Evolutionary conservation across 2,329 filamentous ascomycete genomes (phyloP).

Genomic region (Didymella pinodella): DNA sequence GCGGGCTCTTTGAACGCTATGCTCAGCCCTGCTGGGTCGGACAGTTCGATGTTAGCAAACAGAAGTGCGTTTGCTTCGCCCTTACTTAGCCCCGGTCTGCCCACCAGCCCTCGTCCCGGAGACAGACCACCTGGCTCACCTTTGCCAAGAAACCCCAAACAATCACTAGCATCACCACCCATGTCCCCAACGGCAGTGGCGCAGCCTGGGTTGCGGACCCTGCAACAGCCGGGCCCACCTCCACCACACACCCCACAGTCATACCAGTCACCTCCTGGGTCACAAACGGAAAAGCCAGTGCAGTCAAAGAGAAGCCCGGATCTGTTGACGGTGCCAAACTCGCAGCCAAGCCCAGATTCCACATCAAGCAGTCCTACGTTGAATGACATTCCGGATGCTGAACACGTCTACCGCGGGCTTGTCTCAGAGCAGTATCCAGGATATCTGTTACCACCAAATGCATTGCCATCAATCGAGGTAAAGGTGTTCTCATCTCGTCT

Average conservation of each 20-base stretch:
- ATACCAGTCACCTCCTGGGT: conserved; percentile 62
- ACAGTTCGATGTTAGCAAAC: conserved; percentile 51
- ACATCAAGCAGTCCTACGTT: conserved; percentile 37
- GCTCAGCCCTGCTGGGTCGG: conserved; percentile 58
- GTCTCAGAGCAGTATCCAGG: conserved; percentile 87
- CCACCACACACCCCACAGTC: conserved; percentile 73
- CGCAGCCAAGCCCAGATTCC: conserved; percentile 46
- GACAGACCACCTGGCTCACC: conserved; percentile 68
- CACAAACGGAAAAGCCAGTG: conserved; percentile 48
- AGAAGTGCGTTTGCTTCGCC: conserved; percentile 55
- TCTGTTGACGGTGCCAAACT: conserved; percentile 41
- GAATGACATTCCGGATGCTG: conserved; percentile 46
- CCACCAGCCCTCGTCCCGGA: conserved; percentile 67
- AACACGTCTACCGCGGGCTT: conserved; percentile 75
- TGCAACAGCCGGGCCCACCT: conserved; percentile 75
- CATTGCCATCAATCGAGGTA: conserved; percentile 83
- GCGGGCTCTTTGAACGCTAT: conserved; percentile 54
- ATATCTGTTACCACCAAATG: conserved; percentile 85
- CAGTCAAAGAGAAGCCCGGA: conserved; percentile 41
- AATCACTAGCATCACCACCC: conserved; percentile 69
- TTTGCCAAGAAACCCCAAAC: conserved; percentile 64
- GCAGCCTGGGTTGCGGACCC: conserved; percentile 72
- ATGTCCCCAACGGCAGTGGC: conserved; percentile 70
- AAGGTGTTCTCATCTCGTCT: conserved; percentile 94
- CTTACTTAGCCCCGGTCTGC: conserved; percentile 69